These are phyloP conservation scores for Chalaropsis thielavioides DNA, from an alignment of 2,329 filamentous ascomycete species.

Conservation along the genomic window DNA sequence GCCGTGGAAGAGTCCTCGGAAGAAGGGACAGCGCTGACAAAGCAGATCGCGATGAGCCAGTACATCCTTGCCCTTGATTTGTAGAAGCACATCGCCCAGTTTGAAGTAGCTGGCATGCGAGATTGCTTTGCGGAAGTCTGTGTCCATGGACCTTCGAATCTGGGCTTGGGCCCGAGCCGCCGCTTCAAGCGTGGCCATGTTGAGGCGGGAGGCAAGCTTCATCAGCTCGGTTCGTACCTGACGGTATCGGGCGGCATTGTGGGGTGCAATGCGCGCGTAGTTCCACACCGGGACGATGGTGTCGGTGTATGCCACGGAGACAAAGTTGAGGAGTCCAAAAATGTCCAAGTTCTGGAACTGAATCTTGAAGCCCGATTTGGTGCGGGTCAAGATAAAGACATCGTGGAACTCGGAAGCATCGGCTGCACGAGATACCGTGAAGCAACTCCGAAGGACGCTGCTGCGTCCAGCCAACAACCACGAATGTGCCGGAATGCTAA, in stretches of 20 bases:
- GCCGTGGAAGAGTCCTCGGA: constrained; percentile 79
- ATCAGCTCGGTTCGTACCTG: constrained; percentile 76
- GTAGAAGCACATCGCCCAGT: constrained; percentile 63
- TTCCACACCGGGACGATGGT: constrained; percentile 75
- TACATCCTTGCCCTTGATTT: constrained; percentile 60
- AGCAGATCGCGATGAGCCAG: constrained; percentile 64
- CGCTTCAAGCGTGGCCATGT: constrained; percentile 57
- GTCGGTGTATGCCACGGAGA: constrained; percentile 71
- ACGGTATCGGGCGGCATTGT: constrained; percentile 58
- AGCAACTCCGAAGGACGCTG: constrained; percentile 45
- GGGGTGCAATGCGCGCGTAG: constrained; percentile 49
- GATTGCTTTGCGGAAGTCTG: constrained; percentile 57
- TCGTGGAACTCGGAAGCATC: constrained; percentile 46
- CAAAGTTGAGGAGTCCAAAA: constrained; percentile 63
- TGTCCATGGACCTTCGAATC: constrained; percentile 47
- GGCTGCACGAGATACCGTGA: constrained; percentile 42
- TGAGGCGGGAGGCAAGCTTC: constrained; percentile 59
- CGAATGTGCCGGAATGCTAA: constrained; percentile 66
- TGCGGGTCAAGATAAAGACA: constrained; percentile 37
- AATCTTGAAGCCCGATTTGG: not conserved
- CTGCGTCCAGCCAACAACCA: constrained; percentile 70
- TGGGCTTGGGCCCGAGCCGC: constrained; percentile 61
- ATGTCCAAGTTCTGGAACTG: constrained; percentile 57
- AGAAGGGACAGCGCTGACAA: constrained; percentile 81
- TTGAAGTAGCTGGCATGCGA: constrained; percentile 57